Conservation (phyloP, 192 early-diverging fungal genomes). For the Coemansia sp. region DNA sequence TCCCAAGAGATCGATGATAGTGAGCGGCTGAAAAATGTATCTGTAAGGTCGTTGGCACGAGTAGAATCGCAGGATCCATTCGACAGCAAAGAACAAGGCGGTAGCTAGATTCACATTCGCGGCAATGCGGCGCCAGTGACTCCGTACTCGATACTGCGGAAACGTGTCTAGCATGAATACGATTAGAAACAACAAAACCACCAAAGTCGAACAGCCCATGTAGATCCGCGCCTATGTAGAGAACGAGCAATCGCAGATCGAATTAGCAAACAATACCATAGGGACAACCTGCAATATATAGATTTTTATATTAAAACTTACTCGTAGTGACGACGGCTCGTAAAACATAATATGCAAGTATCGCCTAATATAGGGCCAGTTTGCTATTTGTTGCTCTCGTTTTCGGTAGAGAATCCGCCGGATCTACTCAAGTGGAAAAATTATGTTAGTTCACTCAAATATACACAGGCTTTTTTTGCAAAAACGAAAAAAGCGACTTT, state of each 20-base stretch:
- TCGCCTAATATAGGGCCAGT: slow-evolving; percentile 33
- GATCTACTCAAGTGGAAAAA: slow-evolving; percentile 18
- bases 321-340: slow-evolving; percentile 48
- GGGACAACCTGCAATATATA: neutral
- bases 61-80: slow-evolving; percentile 52
- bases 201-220: slow-evolving; percentile 41
- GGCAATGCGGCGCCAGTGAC: slow-evolving; percentile 40
- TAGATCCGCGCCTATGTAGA: slow-evolving; percentile 37
- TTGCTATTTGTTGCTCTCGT: slow-evolving; percentile 35
- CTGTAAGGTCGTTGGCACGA: slow-evolving; percentile 19
- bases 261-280: neutral
- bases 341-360: slow-evolving; percentile 48
- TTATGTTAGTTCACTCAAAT: neutral
- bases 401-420: slow-evolving; percentile 40
- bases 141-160: slow-evolving; percentile 45
- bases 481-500: neutral
- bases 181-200: slow-evolving; percentile 55
- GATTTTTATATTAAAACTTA: slow-evolving; percentile 8
- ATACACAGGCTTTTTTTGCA: neutral
- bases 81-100: slow-evolving; percentile 42
- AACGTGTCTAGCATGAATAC: slow-evolving; percentile 58
- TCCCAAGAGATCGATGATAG: slow-evolving; percentile 40
- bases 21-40: slow-evolving; percentile 47
- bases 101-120: slow-evolving; percentile 40
- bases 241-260: too few species aligned